phyloP scores from a whole-genome alignment of 768 basidiomycete species.

The Trametes villosa region DNA sequence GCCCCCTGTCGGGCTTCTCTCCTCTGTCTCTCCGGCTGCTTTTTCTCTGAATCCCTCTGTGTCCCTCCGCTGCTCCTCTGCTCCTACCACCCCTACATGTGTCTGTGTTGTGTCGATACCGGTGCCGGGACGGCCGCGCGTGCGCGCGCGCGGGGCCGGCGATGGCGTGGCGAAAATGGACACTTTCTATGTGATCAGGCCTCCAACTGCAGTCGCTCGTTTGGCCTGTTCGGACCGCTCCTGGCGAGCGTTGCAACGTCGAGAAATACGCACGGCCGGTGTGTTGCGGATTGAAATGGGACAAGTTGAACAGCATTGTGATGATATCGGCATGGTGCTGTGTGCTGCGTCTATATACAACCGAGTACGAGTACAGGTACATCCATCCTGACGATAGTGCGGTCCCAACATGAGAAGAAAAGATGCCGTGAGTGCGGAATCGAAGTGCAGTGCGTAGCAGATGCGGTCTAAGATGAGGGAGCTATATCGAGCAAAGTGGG shows the following conservation, averaged over 20 bases:
- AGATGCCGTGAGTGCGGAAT: not conserved
- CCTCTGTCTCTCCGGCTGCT: not conserved
- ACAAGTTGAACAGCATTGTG: no score
- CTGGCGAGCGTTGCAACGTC: not conserved
- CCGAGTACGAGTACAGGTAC: not conserved
- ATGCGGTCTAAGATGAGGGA: no score
- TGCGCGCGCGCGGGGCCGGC: not conserved
- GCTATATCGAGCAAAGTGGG: no score
- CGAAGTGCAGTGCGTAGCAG: not conserved
- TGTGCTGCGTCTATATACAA: not conserved
- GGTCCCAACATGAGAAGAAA: not conserved
- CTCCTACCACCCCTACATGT: not conserved
- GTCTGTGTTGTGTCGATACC: conserved; percentile 16
- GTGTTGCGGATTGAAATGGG: no score
- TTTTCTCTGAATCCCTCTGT: not conserved
- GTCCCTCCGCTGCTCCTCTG: not conserved
- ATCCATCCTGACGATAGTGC: not conserved
- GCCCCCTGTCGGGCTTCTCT: not conserved
- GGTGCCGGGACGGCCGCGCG: not conserved
- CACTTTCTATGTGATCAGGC: conserved; percentile 1
- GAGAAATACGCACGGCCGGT: no score
- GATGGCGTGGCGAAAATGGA: conserved; percentile 13
- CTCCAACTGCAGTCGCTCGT: not conserved
- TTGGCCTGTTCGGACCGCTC: not conserved
- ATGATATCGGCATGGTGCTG: not conserved